These are phyloP conservation scores for Psilocybe tampanensis DNA, from an alignment of 768 basidiomycete species.

Conservation along the genomic window DNA sequence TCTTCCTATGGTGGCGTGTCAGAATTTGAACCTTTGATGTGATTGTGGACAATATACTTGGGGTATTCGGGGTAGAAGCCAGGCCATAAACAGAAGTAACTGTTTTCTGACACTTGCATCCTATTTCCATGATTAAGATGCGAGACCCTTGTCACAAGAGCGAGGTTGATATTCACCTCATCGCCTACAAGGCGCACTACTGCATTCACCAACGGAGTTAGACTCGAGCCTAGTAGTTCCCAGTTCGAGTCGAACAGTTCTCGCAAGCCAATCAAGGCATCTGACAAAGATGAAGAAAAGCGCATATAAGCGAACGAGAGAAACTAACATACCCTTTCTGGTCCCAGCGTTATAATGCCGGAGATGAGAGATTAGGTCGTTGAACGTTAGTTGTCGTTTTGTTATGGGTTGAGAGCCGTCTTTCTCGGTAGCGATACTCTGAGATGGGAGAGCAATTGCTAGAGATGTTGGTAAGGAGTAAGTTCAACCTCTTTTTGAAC, in stretches of 20 bases:
- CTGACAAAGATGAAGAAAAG: slow-evolving; percentile 34
- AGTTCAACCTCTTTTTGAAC: not conserved
- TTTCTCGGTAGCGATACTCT: slow-evolving; percentile 70
- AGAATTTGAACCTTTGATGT: not conserved
- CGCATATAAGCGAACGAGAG: not conserved
- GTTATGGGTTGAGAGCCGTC: slow-evolving; percentile 67
- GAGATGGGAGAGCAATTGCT: slow-evolving; percentile 91
- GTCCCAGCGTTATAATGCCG: slow-evolving; percentile 84
- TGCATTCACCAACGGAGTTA: slow-evolving; percentile 58
- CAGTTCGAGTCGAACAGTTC: slow-evolving; percentile 72
- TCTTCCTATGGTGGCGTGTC: slow-evolving; percentile 49
- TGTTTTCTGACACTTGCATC: slow-evolving; percentile 80
- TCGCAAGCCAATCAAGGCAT: slow-evolving; percentile 71
- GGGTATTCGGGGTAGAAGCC: slow-evolving; percentile 70
- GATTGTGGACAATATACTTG: slow-evolving; percentile 39
- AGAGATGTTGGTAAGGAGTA: slow-evolving; percentile 18
- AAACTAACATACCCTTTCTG: slow-evolving; percentile 62
- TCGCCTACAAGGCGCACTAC: slow-evolving; percentile 78
- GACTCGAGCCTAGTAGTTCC: slow-evolving; percentile 48
- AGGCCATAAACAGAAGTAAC: slow-evolving; percentile 66
- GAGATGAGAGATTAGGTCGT: slow-evolving; percentile 74
- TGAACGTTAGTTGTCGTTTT: slow-evolving; percentile 70
- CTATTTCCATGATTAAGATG: slow-evolving; percentile 40
- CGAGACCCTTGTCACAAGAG: not conserved
- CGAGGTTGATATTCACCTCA: slow-evolving; percentile 55